These are phyloP conservation scores for Xylariomycetidae sp. DNA, from an alignment of 2,329 filamentous ascomycete genomes.

Conservation along the genomic window DNA sequence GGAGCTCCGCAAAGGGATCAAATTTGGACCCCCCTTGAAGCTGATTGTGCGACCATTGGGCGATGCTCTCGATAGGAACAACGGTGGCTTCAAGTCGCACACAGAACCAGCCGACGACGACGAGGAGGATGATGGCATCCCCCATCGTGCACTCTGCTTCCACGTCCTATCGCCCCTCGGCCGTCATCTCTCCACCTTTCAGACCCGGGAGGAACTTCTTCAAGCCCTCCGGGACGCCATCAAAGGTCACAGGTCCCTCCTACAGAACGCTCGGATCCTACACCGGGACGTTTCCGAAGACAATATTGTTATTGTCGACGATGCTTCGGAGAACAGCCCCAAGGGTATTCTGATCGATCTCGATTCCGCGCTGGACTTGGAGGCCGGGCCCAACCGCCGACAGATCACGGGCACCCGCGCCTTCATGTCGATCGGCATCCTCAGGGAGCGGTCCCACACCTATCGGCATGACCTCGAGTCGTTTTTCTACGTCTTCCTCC, in stretches of 20 bases:
- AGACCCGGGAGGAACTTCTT: constrained; percentile 8
- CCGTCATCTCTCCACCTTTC: neutral
- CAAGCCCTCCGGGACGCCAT: constrained; percentile 9
- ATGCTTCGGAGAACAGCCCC: constrained; percentile 3
- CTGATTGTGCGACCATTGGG: neutral
- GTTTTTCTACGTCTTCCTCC: constrained; percentile 14
- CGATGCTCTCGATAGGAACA: neutral
- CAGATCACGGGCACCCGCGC: constrained; percentile 8
- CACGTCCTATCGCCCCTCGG: neutral
- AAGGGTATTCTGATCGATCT: constrained; percentile 14
- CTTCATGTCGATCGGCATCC: constrained; percentile 12
- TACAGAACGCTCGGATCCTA: constrained; percentile 9
- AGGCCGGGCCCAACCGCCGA: neutral
- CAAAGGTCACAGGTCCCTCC: constrained; percentile 11
- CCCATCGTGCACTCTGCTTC: neutral
- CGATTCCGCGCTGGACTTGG: constrained; percentile 7
- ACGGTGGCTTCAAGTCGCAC: neutral
- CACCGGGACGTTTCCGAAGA: constrained; percentile 11
- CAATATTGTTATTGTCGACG: constrained; percentile 13
- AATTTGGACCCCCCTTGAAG: neutral
- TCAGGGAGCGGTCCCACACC: constrained; percentile 5
- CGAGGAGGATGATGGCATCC: neutral
- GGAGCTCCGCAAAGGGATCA: neutral
- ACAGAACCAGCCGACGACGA: constrained; percentile 2
- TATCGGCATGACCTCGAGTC: constrained; percentile 15